A percentile compares a stretch with the other conserved stretches of the same genome.
These are phyloP conservation scores for Cercospora beticola DNA, from an alignment of 2,329 filamentous ascomycete genomes.

Conservation along the genomic window DNA sequence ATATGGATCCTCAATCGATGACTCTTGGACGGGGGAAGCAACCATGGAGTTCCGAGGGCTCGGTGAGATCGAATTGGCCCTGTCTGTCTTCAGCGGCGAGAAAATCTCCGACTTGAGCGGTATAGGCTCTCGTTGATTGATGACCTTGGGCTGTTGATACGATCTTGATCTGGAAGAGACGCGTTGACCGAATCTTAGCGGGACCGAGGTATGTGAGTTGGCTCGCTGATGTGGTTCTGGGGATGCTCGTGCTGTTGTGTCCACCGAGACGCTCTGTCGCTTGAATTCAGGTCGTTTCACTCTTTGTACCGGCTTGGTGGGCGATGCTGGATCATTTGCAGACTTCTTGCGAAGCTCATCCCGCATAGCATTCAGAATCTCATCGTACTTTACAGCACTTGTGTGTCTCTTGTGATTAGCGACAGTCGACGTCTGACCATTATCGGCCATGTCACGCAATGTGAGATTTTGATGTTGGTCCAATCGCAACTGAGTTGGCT, in stretches of 20 bases:
- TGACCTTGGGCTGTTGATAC: slow-evolving; percentile 36
- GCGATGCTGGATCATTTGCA: slow-evolving; percentile 18
- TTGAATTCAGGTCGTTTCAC: slow-evolving; percentile 15
- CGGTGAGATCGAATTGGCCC: slow-evolving; percentile 18
- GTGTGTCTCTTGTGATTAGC: slow-evolving; percentile 18
- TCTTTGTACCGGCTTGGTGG: slow-evolving; percentile 17
- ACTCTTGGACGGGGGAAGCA: slow-evolving; percentile 24
- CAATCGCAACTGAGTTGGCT: slow-evolving; percentile 26
- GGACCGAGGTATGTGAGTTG: slow-evolving; percentile 32
- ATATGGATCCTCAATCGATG: slow-evolving; percentile 9
- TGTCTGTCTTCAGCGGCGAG: slow-evolving; percentile 36
- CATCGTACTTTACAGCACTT: slow-evolving; percentile 33
- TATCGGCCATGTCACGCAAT: slow-evolving; percentile 27
- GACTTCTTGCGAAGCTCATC: slow-evolving; percentile 34
- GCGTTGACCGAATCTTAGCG: slow-evolving; percentile 31
- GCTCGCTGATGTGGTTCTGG: slow-evolving; percentile 26
- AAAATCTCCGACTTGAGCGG: slow-evolving; percentile 38
- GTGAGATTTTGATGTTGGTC: slow-evolving; percentile 35
- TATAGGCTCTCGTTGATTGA: slow-evolving; percentile 32
- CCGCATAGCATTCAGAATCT: slow-evolving; percentile 39
- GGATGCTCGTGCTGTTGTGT: slow-evolving; percentile 14
- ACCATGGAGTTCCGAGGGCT: slow-evolving; percentile 19
- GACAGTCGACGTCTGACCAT: slow-evolving; percentile 15
- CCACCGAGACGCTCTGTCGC: slow-evolving; percentile 19
- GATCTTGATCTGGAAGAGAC: slow-evolving; percentile 32